Evolutionary conservation across 1,139 yeast genomes (phyloP).

Genomic region (Hyphopichia khmerensis): DNA sequence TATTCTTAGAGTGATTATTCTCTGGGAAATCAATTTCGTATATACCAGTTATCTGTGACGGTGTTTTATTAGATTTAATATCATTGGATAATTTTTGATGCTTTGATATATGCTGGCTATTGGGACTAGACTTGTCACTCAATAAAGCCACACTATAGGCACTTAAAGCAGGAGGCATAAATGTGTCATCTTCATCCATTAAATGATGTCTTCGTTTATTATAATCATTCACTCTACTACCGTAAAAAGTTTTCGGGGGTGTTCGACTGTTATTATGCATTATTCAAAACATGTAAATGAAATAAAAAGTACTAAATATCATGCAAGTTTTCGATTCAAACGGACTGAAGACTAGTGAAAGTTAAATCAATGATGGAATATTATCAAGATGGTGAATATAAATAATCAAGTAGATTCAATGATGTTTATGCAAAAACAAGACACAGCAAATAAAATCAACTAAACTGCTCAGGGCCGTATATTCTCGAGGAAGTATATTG

Average conservation of each 20-base stretch:
- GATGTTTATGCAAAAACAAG: neutral
- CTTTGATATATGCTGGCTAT: conserved; percentile 6
- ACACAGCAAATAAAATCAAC: too few species aligned
- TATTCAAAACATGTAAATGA: neutral
- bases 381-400: too few species aligned
- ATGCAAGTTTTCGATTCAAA: too few species aligned
- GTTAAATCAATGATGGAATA: too few species aligned
- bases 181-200: conserved; percentile 52
- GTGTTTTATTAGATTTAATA: neutral
- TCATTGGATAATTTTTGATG: conserved; percentile 1
- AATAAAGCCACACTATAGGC: conserved; percentile 48
- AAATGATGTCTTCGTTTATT: conserved; percentile 13
- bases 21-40: conserved; percentile 36
- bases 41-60: conserved; percentile 25
- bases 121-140: conserved; percentile 19
- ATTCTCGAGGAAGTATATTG: too few species aligned
- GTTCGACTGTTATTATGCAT: neutral
- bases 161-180: conserved; percentile 65
- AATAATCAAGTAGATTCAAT: too few species aligned
- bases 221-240: neutral
- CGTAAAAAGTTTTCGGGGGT: neutral
- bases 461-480: too few species aligned
- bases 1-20: conserved; percentile 10
- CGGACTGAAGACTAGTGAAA: too few species aligned
- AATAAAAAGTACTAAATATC: too few species aligned